A percentile compares a stretch with the other conserved stretches of the same genome.
Evolutionary conservation across 116 monocot species (phyloP).

Genomic region (Dioscorea cayenensis): DNA sequence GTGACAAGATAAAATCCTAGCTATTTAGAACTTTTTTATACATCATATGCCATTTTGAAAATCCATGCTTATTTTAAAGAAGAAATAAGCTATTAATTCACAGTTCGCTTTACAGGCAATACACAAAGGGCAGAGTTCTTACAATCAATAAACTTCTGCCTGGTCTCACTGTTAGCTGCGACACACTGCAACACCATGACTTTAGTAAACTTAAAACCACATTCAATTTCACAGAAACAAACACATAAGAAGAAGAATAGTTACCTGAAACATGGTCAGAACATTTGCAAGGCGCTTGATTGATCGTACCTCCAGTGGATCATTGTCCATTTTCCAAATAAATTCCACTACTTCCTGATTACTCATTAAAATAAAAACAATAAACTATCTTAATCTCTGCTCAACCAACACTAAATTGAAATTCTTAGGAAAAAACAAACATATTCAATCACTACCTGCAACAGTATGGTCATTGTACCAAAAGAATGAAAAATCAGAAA

Average conservation of each 20-base stretch:
- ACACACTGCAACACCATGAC: constrained; percentile 20
- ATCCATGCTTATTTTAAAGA: too few species aligned
- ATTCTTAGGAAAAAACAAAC: neutral
- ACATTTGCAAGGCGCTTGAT: constrained; percentile 51
- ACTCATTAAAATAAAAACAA: neutral
- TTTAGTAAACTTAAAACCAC: neutral
- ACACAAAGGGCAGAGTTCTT: neutral
- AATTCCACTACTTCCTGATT: constrained; percentile 38
- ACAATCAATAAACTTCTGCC: constrained; percentile 41
- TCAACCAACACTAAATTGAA: neutral
- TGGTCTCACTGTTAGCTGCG: constrained; percentile 45
- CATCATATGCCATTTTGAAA: too few species aligned
- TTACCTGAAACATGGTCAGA: constrained; percentile 48
- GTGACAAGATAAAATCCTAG: too few species aligned
- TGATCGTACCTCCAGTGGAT: constrained; percentile 16
- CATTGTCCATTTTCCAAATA: constrained; percentile 20
- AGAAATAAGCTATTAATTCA: neutral
- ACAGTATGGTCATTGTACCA: constrained; percentile 32
- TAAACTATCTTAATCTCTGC: neutral
- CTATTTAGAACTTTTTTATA: too few species aligned
- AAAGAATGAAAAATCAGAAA: constrained; percentile 42
- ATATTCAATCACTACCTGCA: constrained; percentile 28
- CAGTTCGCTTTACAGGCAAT: neutral
- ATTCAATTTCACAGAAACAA: neutral
- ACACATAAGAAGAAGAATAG: neutral